Evolutionary conservation across 2,329 filamentous ascomycete genomes (phyloP), one percentile per base, ranked within the genome.

Genomic region (Cladophialophora psammophila): DNA sequence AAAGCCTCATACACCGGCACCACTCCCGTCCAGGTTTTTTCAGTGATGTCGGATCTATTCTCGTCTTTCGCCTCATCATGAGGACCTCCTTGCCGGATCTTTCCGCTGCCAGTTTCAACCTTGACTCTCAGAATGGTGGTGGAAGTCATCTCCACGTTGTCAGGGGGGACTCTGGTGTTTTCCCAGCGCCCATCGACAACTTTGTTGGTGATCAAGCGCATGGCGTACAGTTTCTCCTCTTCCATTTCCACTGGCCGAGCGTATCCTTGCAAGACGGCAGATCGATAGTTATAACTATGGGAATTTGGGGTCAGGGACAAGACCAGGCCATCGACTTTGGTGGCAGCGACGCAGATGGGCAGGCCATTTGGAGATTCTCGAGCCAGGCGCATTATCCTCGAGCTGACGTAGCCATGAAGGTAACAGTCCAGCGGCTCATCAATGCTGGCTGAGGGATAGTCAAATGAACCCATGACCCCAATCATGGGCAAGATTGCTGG

Each of bases 201-300:
- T 42, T 85, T 84, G 76, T 96, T 85, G 1, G 92, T 96, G 76
- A 96, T 90, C 65, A 91, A 81, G 72, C 89, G 80, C 88, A 96
- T 90, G 7, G 92, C 92, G 80, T 87, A 95, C 5, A 91, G 76
- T 75, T 91, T 91, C 81, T 96, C 93, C 2, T 84, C 86, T 0
- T 80, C 77, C 67, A 90, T 87, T 1, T 87, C 86, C 6, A 96
- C 91, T 1, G 90, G 78, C 8, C 79, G 82, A 0, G 90, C 93
- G 76, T 89, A 86, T 0, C 93, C 93, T 74, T 94, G 93, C 12
- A 95, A 83, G 8, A 93, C 82, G 10, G 91, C 91, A 45, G 89
- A 92, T 69, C 92, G 91, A 81, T 95, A 96, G 82, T 96, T 94
- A 82, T 92, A 94, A 80, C 87, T 91, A 82, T 96, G 92, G 66